These are phyloP conservation scores for Daldinia decipiens DNA, from an alignment of 495 filamentous ascomycete species.

Conservation along the genomic window DNA sequence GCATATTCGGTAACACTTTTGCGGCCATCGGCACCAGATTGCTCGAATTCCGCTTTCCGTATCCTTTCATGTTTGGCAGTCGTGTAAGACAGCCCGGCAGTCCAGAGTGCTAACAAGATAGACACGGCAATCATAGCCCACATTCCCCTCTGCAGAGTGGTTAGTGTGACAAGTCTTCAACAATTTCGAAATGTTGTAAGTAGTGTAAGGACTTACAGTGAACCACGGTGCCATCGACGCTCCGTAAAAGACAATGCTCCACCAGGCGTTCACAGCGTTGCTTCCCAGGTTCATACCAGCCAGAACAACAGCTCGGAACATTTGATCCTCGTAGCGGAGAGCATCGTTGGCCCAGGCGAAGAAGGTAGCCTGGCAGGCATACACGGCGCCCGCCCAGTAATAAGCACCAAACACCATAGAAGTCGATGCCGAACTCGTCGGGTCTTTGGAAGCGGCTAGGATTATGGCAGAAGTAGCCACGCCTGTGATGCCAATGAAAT, in stretches of 20 bases:
- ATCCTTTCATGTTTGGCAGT: slow-evolving; percentile 49
- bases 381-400: slow-evolving; percentile 64
- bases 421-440: slow-evolving; percentile 45
- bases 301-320: slow-evolving; percentile 59
- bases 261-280: slow-evolving; percentile 68
- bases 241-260: slow-evolving; percentile 72
- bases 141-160: slow-evolving; percentile 58
- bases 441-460: slow-evolving; percentile 54
- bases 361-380: slow-evolving; percentile 68
- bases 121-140: slow-evolving; percentile 68
- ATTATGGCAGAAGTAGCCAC: slow-evolving; percentile 61
- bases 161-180: slow-evolving; percentile 20
- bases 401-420: slow-evolving; percentile 60
- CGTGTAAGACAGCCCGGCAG: slow-evolving; percentile 56
- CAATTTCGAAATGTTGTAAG: not conserved
- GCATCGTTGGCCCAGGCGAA: slow-evolving; percentile 72
- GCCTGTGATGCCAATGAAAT: slow-evolving; percentile 63
- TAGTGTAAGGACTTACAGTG: slow-evolving; percentile 49
- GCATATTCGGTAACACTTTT: slow-evolving; percentile 28
- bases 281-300: slow-evolving; percentile 67
- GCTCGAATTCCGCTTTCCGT: slow-evolving; percentile 36
- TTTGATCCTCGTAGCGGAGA: slow-evolving; percentile 57
- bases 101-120: slow-evolving; percentile 63
- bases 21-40: slow-evolving; percentile 12
- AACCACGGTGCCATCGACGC: slow-evolving; percentile 68